Evolutionary conservation across 257 asterid species (phyloP), one percentile per base, ranked within the genome.

Genomic region (Solanum lycopersicoides): DNA sequence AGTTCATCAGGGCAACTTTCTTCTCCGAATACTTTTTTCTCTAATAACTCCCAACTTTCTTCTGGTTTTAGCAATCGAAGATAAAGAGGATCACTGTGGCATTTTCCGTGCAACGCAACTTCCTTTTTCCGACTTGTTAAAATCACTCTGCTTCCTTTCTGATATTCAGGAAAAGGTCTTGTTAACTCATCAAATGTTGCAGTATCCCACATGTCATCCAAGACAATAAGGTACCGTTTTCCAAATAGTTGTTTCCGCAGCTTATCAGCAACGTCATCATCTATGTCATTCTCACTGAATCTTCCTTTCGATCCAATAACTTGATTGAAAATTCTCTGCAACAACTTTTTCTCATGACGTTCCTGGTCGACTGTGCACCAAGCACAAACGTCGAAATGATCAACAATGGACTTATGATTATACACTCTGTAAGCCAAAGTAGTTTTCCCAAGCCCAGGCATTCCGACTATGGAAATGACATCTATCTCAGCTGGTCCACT

Each of bases 171-270:
- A 44, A 89, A 79, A 37, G 63, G 83, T 1, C 30, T 37, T 2
- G 12, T 87, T 37, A 89, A 16, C 13, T 39, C 75, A 41, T 89
- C 85, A 45, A 87, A 89, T 1, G 86, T 85, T 20, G 12, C 32
- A 35, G n/a, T 72, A 25, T 68, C 35, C 91, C 91, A 86, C 9
- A 88, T 12, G 88, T 88, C 90, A 87, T 89, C 90, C 74, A 88
- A 14, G 15, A 90, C 92, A 16, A 88, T 83, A 16, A 88, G 79
- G 12, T 90, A 90, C 37, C 73, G 66, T 23, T 39, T 12, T 13
- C 63, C 86, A 3, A 4, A 23, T 9, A 87, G 41, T 10, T 28
- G 7, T 47, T 1, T 56, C 34, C 76, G 13, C 11, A 89, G 42
- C 25, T 41, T 30, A 32, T 44, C 90, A 60, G 68, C 86, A 83